phyloP scores from a whole-genome alignment of 2,329 filamentous ascomycete species.

The Emericellopsis atlantica region DNA sequence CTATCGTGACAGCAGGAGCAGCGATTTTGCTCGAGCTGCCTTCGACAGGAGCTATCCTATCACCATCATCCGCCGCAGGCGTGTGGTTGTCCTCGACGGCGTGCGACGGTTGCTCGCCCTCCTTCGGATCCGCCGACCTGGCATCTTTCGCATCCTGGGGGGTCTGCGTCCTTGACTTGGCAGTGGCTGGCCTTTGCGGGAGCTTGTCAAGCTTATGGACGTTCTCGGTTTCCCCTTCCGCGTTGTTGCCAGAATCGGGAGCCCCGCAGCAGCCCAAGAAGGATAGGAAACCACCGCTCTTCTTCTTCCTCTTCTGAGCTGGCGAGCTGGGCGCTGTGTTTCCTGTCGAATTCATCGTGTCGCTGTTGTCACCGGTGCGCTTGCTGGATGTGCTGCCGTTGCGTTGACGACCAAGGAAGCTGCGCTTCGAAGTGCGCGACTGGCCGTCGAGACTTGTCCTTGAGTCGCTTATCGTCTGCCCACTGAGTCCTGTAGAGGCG shows the following conservation, averaged over 20 bases:
- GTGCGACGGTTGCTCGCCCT: constrained; percentile 36
- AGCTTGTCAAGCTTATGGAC: constrained; percentile 47
- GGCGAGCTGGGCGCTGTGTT: constrained; percentile 40
- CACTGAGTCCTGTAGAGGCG: constrained; percentile 46
- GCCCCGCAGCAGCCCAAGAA: constrained; percentile 57
- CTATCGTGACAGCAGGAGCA: constrained; percentile 25
- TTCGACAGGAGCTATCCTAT: constrained; percentile 11
- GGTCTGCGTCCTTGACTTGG: constrained; percentile 38
- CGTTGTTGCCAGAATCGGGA: constrained; percentile 43
- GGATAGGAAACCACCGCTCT: constrained; percentile 40
- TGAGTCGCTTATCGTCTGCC: constrained; percentile 44
- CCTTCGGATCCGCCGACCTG: constrained; percentile 34
- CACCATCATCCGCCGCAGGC: constrained; percentile 17
- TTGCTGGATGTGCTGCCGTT: constrained; percentile 59
- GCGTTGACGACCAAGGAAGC: constrained; percentile 48
- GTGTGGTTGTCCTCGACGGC: constrained; percentile 30
- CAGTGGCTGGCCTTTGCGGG: constrained; percentile 39
- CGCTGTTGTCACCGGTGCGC: constrained; percentile 41
- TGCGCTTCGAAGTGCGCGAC: constrained; percentile 54
- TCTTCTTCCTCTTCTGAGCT: constrained; percentile 36
- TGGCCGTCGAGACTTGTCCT: constrained; percentile 50
- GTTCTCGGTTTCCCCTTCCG: constrained; percentile 37
- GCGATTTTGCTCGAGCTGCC: constrained; percentile 31
- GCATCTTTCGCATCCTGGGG: constrained; percentile 34
- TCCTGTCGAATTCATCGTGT: constrained; percentile 33